Percentiles rank a stretch among this genome's conserved stretches.
Evolutionary conservation across 768 basidiomycete species (phyloP).

Genomic region (Lactifluus volemus): DNA sequence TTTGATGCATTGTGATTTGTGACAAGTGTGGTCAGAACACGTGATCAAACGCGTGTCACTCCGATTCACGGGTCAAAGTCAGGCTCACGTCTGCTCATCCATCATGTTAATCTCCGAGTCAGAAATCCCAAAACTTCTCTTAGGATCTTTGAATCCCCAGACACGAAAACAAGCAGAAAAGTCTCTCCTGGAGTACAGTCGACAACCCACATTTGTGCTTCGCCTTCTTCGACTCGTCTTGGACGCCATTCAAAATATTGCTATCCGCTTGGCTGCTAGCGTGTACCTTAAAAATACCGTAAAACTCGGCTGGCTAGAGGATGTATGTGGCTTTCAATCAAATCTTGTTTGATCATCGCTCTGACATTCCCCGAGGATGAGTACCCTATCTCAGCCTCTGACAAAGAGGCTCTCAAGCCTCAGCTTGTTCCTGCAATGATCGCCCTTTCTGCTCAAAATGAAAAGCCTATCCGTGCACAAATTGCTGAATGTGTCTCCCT

Average conservation of each 20-base stretch:
- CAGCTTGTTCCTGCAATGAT: slow-evolving; percentile 92
- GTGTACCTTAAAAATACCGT: slow-evolving; percentile 91
- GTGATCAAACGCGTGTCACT: too few species aligned
- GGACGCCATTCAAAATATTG: slow-evolving; percentile 50
- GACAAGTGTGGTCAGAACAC: too few species aligned
- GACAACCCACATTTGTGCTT: slow-evolving; percentile 69
- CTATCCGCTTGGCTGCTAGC: slow-evolving; percentile 74
- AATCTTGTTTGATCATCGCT: slow-evolving; percentile 1
- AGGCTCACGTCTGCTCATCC: background rate
- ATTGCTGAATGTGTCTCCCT: slow-evolving; percentile 90
- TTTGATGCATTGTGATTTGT: slow-evolving; percentile 33
- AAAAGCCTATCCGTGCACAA: slow-evolving; percentile 71
- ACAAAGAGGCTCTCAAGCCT: slow-evolving; percentile 63
- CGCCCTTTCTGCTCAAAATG: slow-evolving; percentile 59
- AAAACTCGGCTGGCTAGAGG: slow-evolving; percentile 73
- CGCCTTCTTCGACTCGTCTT: slow-evolving; percentile 75
- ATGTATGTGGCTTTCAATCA: slow-evolving; percentile 39
- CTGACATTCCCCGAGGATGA: slow-evolving; percentile 43
- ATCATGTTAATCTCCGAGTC: slow-evolving; percentile 36
- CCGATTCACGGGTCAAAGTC: too few species aligned
- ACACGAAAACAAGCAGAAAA: slow-evolving; percentile 78
- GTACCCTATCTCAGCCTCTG: slow-evolving; percentile 55
- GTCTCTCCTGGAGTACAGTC: slow-evolving; percentile 54
- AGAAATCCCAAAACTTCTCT: slow-evolving; percentile 59
- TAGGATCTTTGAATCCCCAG: slow-evolving; percentile 59